A percentile compares a stretch with the other conserved stretches of the same genome.
phyloP scores from a whole-genome alignment of 129 eudicot species.

The Helianthus tuberosus region DNA sequence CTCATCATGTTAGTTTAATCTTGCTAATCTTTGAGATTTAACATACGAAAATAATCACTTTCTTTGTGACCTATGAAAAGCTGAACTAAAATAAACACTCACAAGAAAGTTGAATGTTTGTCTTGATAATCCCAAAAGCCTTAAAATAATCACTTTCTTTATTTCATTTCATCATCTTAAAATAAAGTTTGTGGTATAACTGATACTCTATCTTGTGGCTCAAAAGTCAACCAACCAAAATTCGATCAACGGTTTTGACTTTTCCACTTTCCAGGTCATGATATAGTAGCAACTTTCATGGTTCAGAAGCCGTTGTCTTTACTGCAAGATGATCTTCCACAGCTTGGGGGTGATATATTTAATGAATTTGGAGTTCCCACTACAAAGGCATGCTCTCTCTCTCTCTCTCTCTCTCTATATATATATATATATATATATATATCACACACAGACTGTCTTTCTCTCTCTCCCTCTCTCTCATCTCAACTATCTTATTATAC shows the following conservation, averaged over 20 bases:
- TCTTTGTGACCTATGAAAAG: background rate
- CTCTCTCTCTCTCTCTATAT: no score
- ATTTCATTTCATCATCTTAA: background rate
- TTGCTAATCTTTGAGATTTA: background rate
- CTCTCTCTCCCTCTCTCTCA: background rate
- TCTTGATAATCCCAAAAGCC: conserved; percentile 6
- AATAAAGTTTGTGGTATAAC: background rate
- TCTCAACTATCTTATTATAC: conserved; percentile 5
- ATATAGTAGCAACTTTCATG: conserved; percentile 82
- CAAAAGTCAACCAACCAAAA: conserved; percentile 5
- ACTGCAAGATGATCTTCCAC: conserved; percentile 61
- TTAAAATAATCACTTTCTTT: background rate
- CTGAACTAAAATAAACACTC: background rate
- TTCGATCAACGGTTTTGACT: conserved; percentile 10
- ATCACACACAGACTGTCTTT: background rate
- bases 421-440: conserved; percentile 10
- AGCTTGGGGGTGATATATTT: conserved; percentile 74
- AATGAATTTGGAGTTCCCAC: conserved; percentile 65
- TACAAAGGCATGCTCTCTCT: conserved; percentile 57
- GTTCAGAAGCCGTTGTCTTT: conserved; percentile 63
- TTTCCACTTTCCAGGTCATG: conserved; percentile 66
- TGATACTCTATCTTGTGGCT: background rate
- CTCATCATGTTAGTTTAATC: background rate
- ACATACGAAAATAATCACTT: background rate
- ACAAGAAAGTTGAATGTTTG: conserved; percentile 9